Percentiles rank a stretch among this genome's conserved stretches.
Evolutionary conservation across 345 rosid species (phyloP).

Genomic region (Ceriops tagal): DNA sequence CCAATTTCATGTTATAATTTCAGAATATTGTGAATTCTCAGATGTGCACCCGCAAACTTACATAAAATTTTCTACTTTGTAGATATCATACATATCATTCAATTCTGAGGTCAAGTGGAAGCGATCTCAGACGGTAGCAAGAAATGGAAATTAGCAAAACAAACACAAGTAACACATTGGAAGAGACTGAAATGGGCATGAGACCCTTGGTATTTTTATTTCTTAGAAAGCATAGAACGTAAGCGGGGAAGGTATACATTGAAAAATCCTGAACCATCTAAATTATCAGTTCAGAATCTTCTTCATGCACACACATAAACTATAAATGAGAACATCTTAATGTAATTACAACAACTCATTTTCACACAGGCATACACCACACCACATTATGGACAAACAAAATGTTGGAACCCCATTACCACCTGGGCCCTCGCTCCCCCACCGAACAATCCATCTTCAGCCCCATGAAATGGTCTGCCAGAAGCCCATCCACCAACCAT

Average conservation of each 20-base stretch:
- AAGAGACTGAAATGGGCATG: not conserved
- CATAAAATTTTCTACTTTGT: too few relatives aligned
- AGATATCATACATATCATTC: too few relatives aligned
- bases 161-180: not conserved
- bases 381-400: slow-evolving; percentile 7
- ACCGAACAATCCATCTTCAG: not conserved
- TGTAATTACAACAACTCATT: not conserved
- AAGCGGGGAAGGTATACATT: not conserved
- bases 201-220: not conserved
- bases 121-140: too few relatives aligned
- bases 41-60: too few relatives aligned
- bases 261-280: slow-evolving; percentile 1
- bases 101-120: too few relatives aligned
- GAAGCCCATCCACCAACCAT: not conserved
- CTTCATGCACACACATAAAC: not conserved
- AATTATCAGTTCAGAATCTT: not conserved
- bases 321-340: not conserved
- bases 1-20: too few relatives aligned
- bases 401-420: not conserved
- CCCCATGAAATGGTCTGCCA: not conserved
- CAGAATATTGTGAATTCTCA: too few relatives aligned
- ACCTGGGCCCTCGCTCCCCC: not conserved
- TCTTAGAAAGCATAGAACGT: not conserved
- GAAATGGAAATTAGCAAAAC: not conserved
- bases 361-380: not conserved